Conservation (phyloP, 2,329 filamentous ascomycete genomes). For the Chaetomiaceae sp. region DNA sequence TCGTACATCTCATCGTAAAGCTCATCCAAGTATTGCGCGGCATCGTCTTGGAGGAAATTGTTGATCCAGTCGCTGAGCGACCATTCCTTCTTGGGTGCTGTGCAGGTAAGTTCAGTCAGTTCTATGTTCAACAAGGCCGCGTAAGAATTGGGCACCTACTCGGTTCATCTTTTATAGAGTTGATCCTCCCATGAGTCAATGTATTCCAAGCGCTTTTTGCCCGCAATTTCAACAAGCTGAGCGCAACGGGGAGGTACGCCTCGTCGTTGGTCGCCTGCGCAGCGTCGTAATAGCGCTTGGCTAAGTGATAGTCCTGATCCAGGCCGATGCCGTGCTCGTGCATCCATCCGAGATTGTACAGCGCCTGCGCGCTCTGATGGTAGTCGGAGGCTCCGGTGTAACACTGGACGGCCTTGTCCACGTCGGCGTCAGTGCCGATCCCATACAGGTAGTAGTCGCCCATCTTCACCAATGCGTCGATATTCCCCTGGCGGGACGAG, state of each 20-base stretch:
- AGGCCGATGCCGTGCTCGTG: slow-evolving; percentile 94
- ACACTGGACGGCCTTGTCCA: slow-evolving; percentile 86
- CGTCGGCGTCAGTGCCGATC: slow-evolving; percentile 65
- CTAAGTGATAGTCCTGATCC: slow-evolving; percentile 92
- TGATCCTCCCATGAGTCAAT: slow-evolving; percentile 82
- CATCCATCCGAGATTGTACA: slow-evolving; percentile 99
- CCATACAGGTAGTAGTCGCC: slow-evolving; percentile 93
- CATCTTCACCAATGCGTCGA: slow-evolving; percentile 95
- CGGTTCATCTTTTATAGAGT: slow-evolving; percentile 86
- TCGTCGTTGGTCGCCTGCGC: slow-evolving; percentile 88
- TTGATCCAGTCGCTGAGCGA: slow-evolving; percentile 81
- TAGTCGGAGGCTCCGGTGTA: slow-evolving; percentile 91
- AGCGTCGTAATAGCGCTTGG: slow-evolving; percentile 92
- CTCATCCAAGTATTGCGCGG: slow-evolving; percentile 60
- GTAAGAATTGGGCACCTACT: slow-evolving; percentile 48
- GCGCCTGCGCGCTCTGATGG: slow-evolving; percentile 85
- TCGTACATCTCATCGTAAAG: slow-evolving; percentile 53
- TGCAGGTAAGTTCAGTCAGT: slow-evolving; percentile 28
- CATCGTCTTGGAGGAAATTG: slow-evolving; percentile 73
- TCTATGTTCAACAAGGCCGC: too few relatives aligned
- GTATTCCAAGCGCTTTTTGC: slow-evolving; percentile 91
- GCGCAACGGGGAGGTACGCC: slow-evolving; percentile 86
- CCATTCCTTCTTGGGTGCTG: slow-evolving; percentile 67
- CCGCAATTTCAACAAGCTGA: slow-evolving; percentile 81
- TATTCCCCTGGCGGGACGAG: slow-evolving; percentile 86